Evolutionary conservation across 2,329 filamentous ascomycete species (phyloP).

Genomic region (Alternaria infectoria): DNA sequence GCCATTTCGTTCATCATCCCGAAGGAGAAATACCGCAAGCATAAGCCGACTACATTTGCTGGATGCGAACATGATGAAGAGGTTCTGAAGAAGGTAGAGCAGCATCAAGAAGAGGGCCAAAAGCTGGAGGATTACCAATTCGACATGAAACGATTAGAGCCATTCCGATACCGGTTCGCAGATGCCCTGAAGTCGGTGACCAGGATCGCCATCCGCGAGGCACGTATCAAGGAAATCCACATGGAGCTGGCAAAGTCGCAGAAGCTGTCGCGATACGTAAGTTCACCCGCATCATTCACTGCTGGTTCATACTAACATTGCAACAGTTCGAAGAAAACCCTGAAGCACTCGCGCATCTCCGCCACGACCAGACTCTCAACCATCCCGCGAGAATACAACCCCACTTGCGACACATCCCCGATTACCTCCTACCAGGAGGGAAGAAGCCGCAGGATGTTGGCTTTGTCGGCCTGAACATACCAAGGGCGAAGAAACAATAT

Average conservation of each 20-base stretch:
- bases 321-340: slow-evolving; percentile 95
- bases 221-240: slow-evolving; percentile 83
- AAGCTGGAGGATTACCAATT: slow-evolving; percentile 91
- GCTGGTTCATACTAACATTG: slow-evolving; percentile 13
- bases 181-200: slow-evolving; percentile 92
- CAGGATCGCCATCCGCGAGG: slow-evolving; percentile 86
- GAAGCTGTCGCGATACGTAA: slow-evolving; percentile 64
- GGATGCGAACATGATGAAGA: slow-evolving; percentile 84
- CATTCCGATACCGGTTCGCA: slow-evolving; percentile 86
- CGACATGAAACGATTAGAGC: slow-evolving; percentile 91
- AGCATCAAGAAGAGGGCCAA: slow-evolving; percentile 80
- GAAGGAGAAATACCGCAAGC: slow-evolving; percentile 80
- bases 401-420: slow-evolving; percentile 84
- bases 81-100: slow-evolving; percentile 78
- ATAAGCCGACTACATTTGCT: slow-evolving; percentile 81
- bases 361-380: slow-evolving; percentile 83
- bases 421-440: slow-evolving; percentile 84
- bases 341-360: slow-evolving; percentile 80
- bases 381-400: slow-evolving; percentile 82
- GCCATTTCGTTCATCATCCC: slow-evolving; percentile 95
- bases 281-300: not conserved
- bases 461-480: slow-evolving; percentile 70
- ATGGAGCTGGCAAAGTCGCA: slow-evolving; percentile 92
- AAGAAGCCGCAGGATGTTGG: slow-evolving; percentile 73
- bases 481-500: slow-evolving; percentile 52